Evolutionary conservation across 1,284 basidiomycete species (phyloP).

Genomic region (Pholiota adiposa): DNA sequence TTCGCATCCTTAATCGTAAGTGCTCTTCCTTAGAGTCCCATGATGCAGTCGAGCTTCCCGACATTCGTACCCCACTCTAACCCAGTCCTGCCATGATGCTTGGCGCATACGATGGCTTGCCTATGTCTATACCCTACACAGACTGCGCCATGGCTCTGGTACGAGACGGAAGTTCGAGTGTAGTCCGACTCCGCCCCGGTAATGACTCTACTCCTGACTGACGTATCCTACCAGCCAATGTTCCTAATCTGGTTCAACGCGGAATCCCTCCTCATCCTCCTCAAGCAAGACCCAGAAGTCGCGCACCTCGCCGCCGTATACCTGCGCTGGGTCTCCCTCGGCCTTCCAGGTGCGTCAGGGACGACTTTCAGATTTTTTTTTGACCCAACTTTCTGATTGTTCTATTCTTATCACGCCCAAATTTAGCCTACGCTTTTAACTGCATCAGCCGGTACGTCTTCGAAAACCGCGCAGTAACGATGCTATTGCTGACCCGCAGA

Average conservation of each 20-base stretch:
- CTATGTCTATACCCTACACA: not conserved
- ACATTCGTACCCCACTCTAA: constrained; percentile 17
- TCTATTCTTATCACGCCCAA: not conserved
- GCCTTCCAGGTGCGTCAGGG: constrained; percentile 67
- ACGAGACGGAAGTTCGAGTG: not conserved
- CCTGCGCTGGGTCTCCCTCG: constrained; percentile 78
- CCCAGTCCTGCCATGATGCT: not conserved
- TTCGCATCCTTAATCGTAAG: constrained; percentile 59
- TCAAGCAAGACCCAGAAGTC: constrained; percentile 89
- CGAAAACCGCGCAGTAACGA: not conserved
- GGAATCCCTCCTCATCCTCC: constrained; percentile 74
- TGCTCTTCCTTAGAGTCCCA: constrained; percentile 18
- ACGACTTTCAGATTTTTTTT: constrained; percentile 3
- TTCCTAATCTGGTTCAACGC: constrained; percentile 80
- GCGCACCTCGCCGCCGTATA: constrained; percentile 80
- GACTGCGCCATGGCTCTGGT: not conserved
- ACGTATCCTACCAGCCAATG: constrained; percentile 54
- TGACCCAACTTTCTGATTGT: constrained; percentile 6
- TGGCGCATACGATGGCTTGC: not conserved
- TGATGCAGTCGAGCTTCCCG: not conserved
- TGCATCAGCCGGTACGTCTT: constrained; percentile 61
- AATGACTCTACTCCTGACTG: not conserved
- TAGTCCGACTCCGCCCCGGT: not conserved
- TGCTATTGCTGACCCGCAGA: not conserved
- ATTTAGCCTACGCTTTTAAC: constrained; percentile 79